Percentiles rank a stretch among this genome's conserved stretches.
Conservation (phyloP, 2,329 filamentous ascomycete species). For the Coleophoma cylindrospora region DNA sequence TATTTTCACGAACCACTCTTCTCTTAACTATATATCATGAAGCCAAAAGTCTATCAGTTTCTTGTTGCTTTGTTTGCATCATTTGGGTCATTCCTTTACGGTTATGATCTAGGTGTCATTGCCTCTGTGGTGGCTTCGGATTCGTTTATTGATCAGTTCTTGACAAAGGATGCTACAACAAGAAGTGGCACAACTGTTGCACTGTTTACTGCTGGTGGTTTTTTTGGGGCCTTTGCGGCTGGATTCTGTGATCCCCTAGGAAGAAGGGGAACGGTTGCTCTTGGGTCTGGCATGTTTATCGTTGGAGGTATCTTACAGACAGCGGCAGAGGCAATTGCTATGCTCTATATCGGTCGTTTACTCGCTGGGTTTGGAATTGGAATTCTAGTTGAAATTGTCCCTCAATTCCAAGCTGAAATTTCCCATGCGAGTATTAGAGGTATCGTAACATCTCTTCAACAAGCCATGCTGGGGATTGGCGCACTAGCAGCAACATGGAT, state of each 20-base stretch:
- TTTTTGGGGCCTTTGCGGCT: no score
- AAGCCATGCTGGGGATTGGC: no score
- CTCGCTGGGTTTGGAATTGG: slow-evolving; percentile 52
- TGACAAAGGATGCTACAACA: not conserved
- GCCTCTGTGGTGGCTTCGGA: slow-evolving; percentile 6
- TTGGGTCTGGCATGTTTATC: slow-evolving; percentile 50
- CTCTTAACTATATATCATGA: slow-evolving; percentile 11
- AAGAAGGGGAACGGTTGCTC: slow-evolving; percentile 49
- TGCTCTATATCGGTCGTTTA: slow-evolving; percentile 50
- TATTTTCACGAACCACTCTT: no score
- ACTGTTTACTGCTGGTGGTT: no score
- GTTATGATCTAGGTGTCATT: slow-evolving; percentile 9
- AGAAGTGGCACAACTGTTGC: not conserved
- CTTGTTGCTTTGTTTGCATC: slow-evolving; percentile 7
- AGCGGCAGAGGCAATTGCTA: slow-evolving; percentile 45
- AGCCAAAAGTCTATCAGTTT: slow-evolving; percentile 9
- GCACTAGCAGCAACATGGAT: slow-evolving; percentile 47
- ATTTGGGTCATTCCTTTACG: slow-evolving; percentile 9
- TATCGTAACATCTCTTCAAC: no score
- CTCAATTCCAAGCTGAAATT: slow-evolving; percentile 57
- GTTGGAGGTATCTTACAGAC: slow-evolving; percentile 55
- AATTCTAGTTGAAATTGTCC: slow-evolving; percentile 56
- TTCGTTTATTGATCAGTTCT: slow-evolving; percentile 3
- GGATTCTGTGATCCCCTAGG: slow-evolving; percentile 25
- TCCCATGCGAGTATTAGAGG: slow-evolving; percentile 55